phyloP scores from a whole-genome alignment of 306 rosid genomes.

The Quillaja saponaria region DNA sequence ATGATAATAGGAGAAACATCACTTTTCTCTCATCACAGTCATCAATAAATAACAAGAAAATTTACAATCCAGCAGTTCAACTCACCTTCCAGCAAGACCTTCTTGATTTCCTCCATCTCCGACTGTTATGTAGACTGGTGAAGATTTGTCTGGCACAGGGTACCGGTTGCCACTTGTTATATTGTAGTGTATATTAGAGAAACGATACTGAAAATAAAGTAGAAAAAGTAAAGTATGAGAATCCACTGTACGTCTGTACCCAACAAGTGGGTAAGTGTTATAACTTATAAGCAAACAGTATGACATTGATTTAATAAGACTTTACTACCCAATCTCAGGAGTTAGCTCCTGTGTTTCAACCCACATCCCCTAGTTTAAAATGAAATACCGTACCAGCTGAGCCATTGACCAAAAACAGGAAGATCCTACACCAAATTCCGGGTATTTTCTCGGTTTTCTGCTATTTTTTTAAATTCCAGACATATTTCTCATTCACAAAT shows the following conservation, averaged over 20 bases:
- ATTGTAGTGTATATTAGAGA: constrained; percentile 73
- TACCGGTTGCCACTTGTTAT: constrained; percentile 60
- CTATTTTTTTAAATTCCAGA: no score
- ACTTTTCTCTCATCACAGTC: background rate
- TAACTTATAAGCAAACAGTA: no score
- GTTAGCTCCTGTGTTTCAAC: no score
- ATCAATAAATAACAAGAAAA: constrained; percentile 13
- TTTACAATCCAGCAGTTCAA: constrained; percentile 5
- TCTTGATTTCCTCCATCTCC: constrained; percentile 99
- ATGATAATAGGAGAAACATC: constrained; percentile 1
- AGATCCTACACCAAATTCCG: no score
- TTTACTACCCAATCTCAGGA: no score
- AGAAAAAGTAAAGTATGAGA: constrained; percentile 24
- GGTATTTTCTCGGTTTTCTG: no score
- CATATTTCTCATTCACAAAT: no score
- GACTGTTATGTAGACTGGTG: constrained; percentile 91
- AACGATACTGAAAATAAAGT: constrained; percentile 62
- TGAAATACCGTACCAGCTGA: no score
- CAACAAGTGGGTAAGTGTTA: no score
- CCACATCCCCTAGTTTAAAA: no score
- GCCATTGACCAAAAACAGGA: no score
- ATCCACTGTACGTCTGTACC: constrained; percentile 9
- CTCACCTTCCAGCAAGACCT: constrained; percentile 91
- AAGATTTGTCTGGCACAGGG: constrained; percentile 74
- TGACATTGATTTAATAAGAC: no score